Conservation (phyloP, 805 yeast genomes). For the Suhomyces sp. region DNA sequence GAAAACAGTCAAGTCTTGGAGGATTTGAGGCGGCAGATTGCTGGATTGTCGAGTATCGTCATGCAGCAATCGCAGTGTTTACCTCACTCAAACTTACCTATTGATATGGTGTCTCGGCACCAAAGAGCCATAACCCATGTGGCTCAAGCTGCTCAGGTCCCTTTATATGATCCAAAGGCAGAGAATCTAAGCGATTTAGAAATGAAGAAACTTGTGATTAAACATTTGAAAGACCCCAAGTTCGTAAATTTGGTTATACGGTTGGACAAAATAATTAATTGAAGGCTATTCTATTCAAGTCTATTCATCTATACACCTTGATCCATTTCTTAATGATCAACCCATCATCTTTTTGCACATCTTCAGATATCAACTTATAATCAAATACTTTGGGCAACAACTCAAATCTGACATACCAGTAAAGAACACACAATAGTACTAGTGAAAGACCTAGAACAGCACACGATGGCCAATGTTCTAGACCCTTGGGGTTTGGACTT, state of each 20-base stretch:
- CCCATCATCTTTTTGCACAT: conserved; percentile 52
- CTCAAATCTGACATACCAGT: conserved; percentile 55
- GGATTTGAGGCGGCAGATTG: background rate
- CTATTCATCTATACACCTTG: conserved; percentile 26
- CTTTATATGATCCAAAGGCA: background rate
- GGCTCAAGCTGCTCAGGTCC: background rate
- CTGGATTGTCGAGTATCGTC: background rate
- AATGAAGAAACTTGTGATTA: conserved; percentile 1
- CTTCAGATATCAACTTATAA: conserved; percentile 45
- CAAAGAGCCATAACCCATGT: background rate
- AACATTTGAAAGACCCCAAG: conserved; percentile 12
- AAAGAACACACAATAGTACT: conserved; percentile 43
- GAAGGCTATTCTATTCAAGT: background rate
- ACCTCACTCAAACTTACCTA: background rate
- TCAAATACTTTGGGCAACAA: conserved; percentile 45
- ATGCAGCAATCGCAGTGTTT: background rate
- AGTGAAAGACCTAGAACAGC: conserved; percentile 45
- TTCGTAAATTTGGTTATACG: conserved; percentile 15
- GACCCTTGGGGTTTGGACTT: conserved; percentile 40
- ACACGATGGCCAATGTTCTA: conserved; percentile 47
- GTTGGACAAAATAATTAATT: conserved; percentile 14
- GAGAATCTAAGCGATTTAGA: background rate
- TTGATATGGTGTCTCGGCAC: background rate
- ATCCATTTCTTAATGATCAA: conserved; percentile 56
- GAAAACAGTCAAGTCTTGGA: background rate